Evolutionary conservation across 768 basidiomycete species (phyloP).

Genomic region (Antrodiella citrinella): DNA sequence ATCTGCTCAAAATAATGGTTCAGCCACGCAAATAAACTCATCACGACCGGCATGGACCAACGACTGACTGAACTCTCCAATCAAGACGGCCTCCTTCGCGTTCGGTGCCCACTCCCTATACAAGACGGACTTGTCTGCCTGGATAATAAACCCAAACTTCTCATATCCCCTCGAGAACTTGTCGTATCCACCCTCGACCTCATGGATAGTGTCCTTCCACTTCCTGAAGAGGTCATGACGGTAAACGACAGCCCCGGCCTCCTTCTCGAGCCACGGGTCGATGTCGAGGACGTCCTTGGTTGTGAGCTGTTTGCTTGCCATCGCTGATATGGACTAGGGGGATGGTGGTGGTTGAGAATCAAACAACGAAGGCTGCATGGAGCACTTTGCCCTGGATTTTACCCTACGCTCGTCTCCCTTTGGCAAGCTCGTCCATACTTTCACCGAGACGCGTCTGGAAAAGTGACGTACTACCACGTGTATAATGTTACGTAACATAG

Average conservation of each 20-base stretch:
- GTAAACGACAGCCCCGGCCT: slow-evolving; percentile 58
- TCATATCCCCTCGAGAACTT: slow-evolving; percentile 75
- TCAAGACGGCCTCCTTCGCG: slow-evolving; percentile 71
- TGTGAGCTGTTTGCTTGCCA: slow-evolving; percentile 30
- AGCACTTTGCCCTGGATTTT: background rate
- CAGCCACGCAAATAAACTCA: too few relatives aligned
- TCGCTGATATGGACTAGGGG: background rate
- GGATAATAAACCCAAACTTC: slow-evolving; percentile 71
- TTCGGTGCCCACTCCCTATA: slow-evolving; percentile 98
- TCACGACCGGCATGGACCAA: too few relatives aligned
- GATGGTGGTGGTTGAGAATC: background rate
- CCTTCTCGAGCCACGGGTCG: slow-evolving; percentile 71
- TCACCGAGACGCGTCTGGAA: background rate
- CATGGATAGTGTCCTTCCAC: slow-evolving; percentile 71
- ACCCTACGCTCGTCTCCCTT: background rate
- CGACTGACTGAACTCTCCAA: slow-evolving; percentile 97
- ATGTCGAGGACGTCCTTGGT: slow-evolving; percentile 49
- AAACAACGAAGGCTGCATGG: background rate
- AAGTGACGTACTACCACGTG: background rate
- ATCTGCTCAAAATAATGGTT: slow-evolving; percentile 39
- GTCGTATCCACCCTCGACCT: slow-evolving; percentile 79
- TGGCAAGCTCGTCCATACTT: background rate
- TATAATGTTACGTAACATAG: background rate
- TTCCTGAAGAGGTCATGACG: slow-evolving; percentile 61
- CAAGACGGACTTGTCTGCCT: slow-evolving; percentile 53